These are phyloP conservation scores for Mimosa bimucronata DNA, from an alignment of 306 rosid species.

Conservation along the genomic window DNA sequence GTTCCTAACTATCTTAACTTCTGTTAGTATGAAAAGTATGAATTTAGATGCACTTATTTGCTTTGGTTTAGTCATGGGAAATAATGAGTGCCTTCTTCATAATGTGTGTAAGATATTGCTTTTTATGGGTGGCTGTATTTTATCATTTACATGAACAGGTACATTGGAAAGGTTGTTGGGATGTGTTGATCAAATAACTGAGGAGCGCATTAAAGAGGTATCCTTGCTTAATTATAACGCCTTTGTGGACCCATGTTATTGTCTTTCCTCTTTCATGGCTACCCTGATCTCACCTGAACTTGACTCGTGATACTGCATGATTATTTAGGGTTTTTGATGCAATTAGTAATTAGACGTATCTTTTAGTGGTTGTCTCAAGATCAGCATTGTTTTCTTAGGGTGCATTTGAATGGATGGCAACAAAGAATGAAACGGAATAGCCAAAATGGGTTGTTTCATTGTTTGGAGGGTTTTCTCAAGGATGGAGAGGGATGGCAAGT, in stretches of 20 bases:
- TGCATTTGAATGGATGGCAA: not conserved
- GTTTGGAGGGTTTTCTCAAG: not conserved
- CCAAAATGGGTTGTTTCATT: not conserved
- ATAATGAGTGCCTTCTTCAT: slow-evolving; percentile 8
- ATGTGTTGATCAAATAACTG: slow-evolving; percentile 75
- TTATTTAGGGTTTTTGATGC: slow-evolving; percentile 32
- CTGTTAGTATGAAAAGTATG: slow-evolving; percentile 8
- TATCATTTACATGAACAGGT: slow-evolving; percentile 51
- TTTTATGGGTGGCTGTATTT: not conserved
- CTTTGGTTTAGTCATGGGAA: slow-evolving; percentile 2
- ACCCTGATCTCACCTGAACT: slow-evolving; percentile 18
- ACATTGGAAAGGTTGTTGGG: slow-evolving; percentile 81
- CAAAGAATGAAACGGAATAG: not conserved
- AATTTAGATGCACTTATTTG: slow-evolving; percentile 9
- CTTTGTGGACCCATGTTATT: slow-evolving; percentile 9
- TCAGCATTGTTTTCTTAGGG: not conserved
- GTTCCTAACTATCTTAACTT: not conserved
- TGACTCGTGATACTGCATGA: slow-evolving; percentile 26
- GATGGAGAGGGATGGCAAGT: not conserved
- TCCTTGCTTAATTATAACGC: slow-evolving; percentile 16
- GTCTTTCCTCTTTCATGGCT: slow-evolving; percentile 15
- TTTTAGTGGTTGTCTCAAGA: not conserved
- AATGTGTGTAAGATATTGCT: not conserved
- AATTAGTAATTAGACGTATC: slow-evolving; percentile 27
- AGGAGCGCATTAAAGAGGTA: slow-evolving; percentile 89